Conservation (phyloP, 139 green algal genomes). For the Chlorella ohadii region DNA sequence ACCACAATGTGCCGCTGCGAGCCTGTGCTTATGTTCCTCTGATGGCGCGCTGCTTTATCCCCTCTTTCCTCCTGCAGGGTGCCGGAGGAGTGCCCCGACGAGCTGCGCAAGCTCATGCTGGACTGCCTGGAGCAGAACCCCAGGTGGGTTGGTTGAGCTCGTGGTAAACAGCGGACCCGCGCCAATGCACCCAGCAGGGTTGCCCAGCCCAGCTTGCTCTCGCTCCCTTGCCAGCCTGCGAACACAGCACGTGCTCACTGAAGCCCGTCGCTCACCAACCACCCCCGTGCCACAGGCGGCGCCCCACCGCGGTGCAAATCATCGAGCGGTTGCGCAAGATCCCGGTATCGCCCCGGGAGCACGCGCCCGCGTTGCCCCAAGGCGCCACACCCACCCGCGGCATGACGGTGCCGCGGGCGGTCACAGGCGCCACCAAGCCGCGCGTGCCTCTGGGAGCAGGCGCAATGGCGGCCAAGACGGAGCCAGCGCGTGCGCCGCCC, state of each 20-base stretch:
- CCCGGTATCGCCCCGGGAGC: slow-evolving; percentile 8
- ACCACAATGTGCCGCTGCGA: too few relatives aligned
- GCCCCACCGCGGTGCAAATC: slow-evolving; percentile 38
- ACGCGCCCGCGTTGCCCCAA: not conserved
- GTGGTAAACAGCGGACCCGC: too few relatives aligned
- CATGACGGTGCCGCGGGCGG: too few relatives aligned
- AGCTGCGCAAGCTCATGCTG: slow-evolving; percentile 40
- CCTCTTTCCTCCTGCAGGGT: slow-evolving; percentile 29
- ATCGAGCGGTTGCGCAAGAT: slow-evolving; percentile 29
- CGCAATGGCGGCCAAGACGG: not conserved
- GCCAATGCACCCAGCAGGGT: too few relatives aligned
- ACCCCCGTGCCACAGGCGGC: not conserved
- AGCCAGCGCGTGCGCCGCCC: not conserved
- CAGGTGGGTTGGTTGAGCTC: not conserved
- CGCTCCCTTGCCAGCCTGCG: too few relatives aligned
- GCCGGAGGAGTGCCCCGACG: slow-evolving; percentile 49
- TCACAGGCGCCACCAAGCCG: not conserved
- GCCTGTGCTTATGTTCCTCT: too few relatives aligned
- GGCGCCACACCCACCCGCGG: not conserved
- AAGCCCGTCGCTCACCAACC: too few relatives aligned
- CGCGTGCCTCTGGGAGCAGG: not conserved
- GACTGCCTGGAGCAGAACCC: slow-evolving; percentile 49
- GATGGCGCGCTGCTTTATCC: too few relatives aligned
- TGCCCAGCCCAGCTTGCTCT: too few relatives aligned
- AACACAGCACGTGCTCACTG: too few relatives aligned